Conservation (phyloP, 345 rosid genomes). For the rapeseed (Brassica napus) region DNA sequence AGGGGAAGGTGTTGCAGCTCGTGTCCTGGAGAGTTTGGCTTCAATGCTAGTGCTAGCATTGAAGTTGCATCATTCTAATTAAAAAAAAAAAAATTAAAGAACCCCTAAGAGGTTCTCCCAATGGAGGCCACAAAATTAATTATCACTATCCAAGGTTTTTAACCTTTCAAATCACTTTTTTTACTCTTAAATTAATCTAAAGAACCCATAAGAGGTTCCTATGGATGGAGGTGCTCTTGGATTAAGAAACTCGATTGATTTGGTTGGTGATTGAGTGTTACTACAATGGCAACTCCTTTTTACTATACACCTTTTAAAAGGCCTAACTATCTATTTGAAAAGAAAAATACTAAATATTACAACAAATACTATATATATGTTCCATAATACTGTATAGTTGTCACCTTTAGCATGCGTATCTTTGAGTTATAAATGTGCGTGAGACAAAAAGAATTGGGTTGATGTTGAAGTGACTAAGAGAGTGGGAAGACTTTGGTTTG, state of each 20-base stretch:
- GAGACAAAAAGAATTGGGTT: conserved; percentile 39
- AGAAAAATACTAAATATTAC: neutral
- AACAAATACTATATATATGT: neutral
- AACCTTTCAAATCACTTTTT: too few species aligned
- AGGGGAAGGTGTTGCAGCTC: too few species aligned
- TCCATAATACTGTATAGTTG: neutral
- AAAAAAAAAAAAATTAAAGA: too few species aligned
- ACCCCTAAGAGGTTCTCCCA: too few species aligned
- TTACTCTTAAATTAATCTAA: too few species aligned
- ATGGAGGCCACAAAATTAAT: too few species aligned
- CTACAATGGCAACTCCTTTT: neutral
- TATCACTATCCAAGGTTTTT: too few species aligned
- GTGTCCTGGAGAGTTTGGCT: too few species aligned
- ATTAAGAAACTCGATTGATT: conserved; percentile 9
- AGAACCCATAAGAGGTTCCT: too few species aligned
- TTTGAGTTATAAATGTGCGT: conserved; percentile 35
- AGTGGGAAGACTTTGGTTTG: conserved; percentile 23
- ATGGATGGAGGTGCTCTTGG: neutral
- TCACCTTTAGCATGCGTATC: conserved; percentile 28
- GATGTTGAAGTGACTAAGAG: conserved; percentile 51
- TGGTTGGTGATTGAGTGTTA: conserved; percentile 5
- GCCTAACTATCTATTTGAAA: neutral
- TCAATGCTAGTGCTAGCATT: too few species aligned
- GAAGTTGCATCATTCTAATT: too few species aligned
- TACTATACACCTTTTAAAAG: neutral